phyloP scores from a whole-genome alignment of 2,329 filamentous ascomycete genomes.

The Aspergillus neoniger region DNA sequence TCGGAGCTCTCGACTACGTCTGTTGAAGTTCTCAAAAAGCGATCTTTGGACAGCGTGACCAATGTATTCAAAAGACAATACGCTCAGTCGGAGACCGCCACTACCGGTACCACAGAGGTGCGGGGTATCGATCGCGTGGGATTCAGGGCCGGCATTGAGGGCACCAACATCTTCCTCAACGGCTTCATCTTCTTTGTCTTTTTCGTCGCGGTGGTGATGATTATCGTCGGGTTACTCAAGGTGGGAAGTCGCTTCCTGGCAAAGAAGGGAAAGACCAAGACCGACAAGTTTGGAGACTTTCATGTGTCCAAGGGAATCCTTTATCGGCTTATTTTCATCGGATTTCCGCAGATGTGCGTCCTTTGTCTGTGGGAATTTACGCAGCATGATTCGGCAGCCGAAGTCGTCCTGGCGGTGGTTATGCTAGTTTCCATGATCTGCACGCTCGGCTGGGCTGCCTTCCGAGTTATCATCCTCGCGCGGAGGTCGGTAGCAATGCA shows the following conservation, averaged over 20 bases:
- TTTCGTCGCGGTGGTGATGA: conserved; percentile 72
- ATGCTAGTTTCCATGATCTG: conserved; percentile 78
- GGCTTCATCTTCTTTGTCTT: conserved; percentile 84
- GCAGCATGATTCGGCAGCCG: conserved; percentile 76
- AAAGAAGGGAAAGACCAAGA: conserved; percentile 75
- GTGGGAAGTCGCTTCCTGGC: conserved; percentile 72
- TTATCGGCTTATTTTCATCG: conserved; percentile 84
- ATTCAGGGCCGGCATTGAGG: conserved; percentile 79
- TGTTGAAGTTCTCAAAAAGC: conserved; percentile 74
- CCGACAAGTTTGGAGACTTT: conserved; percentile 87
- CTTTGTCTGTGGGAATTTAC: conserved; percentile 94
- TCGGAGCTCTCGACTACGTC: conserved; percentile 72
- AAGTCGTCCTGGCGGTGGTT: conserved; percentile 82
- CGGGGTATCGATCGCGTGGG: conserved; percentile 85
- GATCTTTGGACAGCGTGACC: conserved; percentile 44
- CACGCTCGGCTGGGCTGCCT: conserved; percentile 79
- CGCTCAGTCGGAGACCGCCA: conserved; percentile 49
- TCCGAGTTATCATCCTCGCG: conserved; percentile 84
- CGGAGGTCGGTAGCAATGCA: conserved; percentile 85
- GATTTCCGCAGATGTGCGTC: conserved; percentile 86
- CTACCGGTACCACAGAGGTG: conserved; percentile 54
- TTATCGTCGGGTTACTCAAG: conserved; percentile 78
- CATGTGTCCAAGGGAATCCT: conserved; percentile 92
- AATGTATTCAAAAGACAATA: conserved; percentile 26
- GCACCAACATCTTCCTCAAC: conserved; percentile 90